phyloP scores from a whole-genome alignment of 169 alveolate genomes.

The Plasmodium gallinaceum region DNA sequence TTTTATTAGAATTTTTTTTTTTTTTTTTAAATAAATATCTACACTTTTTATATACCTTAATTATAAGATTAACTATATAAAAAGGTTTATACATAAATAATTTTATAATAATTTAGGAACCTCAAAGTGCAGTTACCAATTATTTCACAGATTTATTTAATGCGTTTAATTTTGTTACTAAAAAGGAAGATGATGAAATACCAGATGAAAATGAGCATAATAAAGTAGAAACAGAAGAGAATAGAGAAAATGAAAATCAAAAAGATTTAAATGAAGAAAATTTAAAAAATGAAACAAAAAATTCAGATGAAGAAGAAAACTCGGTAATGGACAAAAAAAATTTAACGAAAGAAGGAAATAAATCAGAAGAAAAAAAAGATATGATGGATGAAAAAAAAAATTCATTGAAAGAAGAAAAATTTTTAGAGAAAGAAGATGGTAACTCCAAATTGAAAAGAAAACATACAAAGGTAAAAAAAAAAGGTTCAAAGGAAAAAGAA shows the following conservation, averaged over 20 bases:
- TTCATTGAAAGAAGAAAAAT: too few species aligned
- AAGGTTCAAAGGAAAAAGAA: too few species aligned
- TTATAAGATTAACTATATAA: neutral
- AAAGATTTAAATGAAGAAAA: neutral
- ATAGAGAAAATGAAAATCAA: neutral
- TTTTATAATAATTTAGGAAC: conserved; percentile 11
- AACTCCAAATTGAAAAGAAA: too few species aligned
- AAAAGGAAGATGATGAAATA: neutral
- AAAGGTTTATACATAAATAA: neutral
- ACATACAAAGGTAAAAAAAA: too few species aligned
- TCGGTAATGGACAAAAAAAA: neutral
- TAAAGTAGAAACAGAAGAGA: neutral
- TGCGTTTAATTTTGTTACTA: conserved; percentile 46
- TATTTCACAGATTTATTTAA: conserved; percentile 35
- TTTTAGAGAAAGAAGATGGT: neutral
- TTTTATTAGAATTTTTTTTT: too few species aligned
- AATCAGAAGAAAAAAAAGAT: too few species aligned
- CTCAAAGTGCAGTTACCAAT: neutral
- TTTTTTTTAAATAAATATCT: too few species aligned
- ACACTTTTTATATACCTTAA: too few species aligned
- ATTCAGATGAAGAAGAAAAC: neutral
- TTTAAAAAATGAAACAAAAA: neutral
- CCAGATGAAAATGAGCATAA: neutral
- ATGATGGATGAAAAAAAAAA: neutral
- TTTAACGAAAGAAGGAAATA: neutral